phyloP scores from a whole-genome alignment of 2,329 filamentous ascomycete genomes.

The Fusarium sp. region DNA sequence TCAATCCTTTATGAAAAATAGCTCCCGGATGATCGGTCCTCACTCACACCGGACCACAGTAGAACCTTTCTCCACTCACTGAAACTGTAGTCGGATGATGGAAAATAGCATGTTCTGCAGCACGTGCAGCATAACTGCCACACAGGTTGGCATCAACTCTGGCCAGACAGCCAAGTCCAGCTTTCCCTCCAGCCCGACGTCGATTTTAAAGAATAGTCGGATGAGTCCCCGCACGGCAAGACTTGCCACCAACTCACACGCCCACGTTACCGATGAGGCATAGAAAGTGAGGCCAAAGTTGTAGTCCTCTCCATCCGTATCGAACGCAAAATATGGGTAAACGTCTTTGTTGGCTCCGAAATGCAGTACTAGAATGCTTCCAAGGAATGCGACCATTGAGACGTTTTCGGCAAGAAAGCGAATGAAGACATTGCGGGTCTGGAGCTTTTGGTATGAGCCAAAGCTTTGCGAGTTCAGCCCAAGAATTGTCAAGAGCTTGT shows the following conservation, averaged over 20 bases:
- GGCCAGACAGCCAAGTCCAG: slow-evolving; percentile 73
- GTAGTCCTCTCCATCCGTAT: slow-evolving; percentile 59
- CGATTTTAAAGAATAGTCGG: slow-evolving; percentile 66
- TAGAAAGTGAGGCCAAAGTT: slow-evolving; percentile 71
- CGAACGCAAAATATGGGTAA: slow-evolving; percentile 76
- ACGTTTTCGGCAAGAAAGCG: slow-evolving; percentile 73
- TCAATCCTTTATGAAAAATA: slow-evolving; percentile 5
- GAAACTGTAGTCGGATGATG: slow-evolving; percentile 71
- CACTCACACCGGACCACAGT: background rate
- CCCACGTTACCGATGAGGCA: slow-evolving; percentile 72
- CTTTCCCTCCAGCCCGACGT: slow-evolving; percentile 71
- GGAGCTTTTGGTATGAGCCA: slow-evolving; percentile 71
- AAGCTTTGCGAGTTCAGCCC: slow-evolving; percentile 68
- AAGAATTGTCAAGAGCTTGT: slow-evolving; percentile 63
- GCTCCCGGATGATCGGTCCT: background rate
- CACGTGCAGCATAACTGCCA: slow-evolving; percentile 73
- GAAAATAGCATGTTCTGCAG: slow-evolving; percentile 78
- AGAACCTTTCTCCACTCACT: slow-evolving; percentile 35
- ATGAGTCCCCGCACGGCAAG: slow-evolving; percentile 68
- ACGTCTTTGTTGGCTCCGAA: slow-evolving; percentile 73
- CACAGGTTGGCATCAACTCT: slow-evolving; percentile 71
- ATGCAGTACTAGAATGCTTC: slow-evolving; percentile 71
- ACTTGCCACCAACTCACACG: slow-evolving; percentile 70
- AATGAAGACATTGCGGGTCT: slow-evolving; percentile 73
- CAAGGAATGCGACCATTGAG: slow-evolving; percentile 74